Conservation (phyloP, 2,329 filamentous ascomycete genomes). For the Periconia sp. region DNA sequence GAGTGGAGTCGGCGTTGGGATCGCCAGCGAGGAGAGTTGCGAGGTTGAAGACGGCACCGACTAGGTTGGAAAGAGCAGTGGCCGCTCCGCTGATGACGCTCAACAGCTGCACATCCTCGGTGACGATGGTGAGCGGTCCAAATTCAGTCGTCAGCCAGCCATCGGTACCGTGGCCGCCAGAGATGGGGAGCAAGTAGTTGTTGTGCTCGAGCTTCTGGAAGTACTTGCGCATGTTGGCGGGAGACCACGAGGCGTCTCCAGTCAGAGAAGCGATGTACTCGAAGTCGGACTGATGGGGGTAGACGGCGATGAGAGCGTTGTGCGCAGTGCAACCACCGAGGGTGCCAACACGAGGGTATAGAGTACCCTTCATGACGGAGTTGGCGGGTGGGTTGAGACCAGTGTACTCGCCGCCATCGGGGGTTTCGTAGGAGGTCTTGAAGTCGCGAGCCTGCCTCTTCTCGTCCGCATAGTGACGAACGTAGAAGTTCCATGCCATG, state of each 20-base stretch:
- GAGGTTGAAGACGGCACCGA: constrained; percentile 36
- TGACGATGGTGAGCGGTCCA: constrained; percentile 54
- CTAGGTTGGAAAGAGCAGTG: constrained; percentile 52
- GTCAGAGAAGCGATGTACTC: constrained; percentile 60
- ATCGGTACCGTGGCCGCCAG: constrained; percentile 56
- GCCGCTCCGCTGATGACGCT: constrained; percentile 55
- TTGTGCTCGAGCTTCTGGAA: constrained; percentile 59
- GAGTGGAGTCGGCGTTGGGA: constrained; percentile 51
- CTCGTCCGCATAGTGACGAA: constrained; percentile 62
- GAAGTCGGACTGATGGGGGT: constrained; percentile 63
- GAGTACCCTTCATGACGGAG: constrained; percentile 55
- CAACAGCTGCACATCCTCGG: constrained; percentile 57
- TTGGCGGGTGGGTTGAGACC: constrained; percentile 57
- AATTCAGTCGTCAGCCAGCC: constrained; percentile 60
- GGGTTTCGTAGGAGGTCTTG: constrained; percentile 59
- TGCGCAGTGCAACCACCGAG: constrained; percentile 64
- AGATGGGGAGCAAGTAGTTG: constrained; percentile 50
- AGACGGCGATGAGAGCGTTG: constrained; percentile 62
- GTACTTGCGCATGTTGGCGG: constrained; percentile 62
- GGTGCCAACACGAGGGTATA: constrained; percentile 60
- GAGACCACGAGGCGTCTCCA: constrained; percentile 61
- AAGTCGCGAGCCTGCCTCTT: constrained; percentile 56
- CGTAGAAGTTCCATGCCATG: constrained; percentile 65
- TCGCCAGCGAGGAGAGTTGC: constrained; percentile 49
- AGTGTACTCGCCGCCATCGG: constrained; percentile 44